Base-by-base conservation (phyloP, 257 asterid species). In the Nyctanthes arbortristis region DNA sequence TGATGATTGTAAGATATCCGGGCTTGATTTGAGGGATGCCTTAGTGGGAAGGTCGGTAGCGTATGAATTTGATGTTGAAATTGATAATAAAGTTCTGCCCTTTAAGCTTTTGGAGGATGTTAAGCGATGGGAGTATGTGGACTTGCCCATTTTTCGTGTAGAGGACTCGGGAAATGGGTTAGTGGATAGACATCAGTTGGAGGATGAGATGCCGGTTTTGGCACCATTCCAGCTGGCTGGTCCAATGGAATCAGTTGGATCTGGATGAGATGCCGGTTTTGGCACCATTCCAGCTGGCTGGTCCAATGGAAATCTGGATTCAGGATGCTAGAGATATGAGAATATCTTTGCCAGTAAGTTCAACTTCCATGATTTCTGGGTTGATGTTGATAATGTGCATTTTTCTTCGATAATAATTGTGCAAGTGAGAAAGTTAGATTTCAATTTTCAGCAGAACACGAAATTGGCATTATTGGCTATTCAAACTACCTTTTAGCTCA, bases 291-390 rank as follows among this genome's bases (percentile, higher is more conserved):
- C 93, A 92, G 58, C 76, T 93, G 84, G 93, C 97, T 16, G 99
- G 99, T 37, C 99, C 99, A 5, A 91, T 93, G 97, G 99, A 93
- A 77, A 80, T 93, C 3, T 93, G 97, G 99, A 86, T 91, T 83
- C 96, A 91, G 83, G 99, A 93, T 78, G 97, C 95, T 64, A 82
- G 91, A 80, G 86, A 89, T 70, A 91, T 93, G 96, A 82, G 97
- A 62, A 81, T 93, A 73, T 93, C 99, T 5, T 66, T 93, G 69
- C 99, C 97, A 10, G 99, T 93, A 76, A 89, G 97, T 87, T 77
- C 60, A 35, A 55, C 55, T 43, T 57, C n/a, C 61, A 20, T 14
- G 5, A 14, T 37, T 58, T 11, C 39, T 40, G 43, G 9, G 16
- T 52, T 22, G 12, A 1, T 34, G 61, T 40, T 31, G 11, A 16